Evolutionary conservation across 306 rosid species (phyloP).

Genomic region (Rosa multiflora): DNA sequence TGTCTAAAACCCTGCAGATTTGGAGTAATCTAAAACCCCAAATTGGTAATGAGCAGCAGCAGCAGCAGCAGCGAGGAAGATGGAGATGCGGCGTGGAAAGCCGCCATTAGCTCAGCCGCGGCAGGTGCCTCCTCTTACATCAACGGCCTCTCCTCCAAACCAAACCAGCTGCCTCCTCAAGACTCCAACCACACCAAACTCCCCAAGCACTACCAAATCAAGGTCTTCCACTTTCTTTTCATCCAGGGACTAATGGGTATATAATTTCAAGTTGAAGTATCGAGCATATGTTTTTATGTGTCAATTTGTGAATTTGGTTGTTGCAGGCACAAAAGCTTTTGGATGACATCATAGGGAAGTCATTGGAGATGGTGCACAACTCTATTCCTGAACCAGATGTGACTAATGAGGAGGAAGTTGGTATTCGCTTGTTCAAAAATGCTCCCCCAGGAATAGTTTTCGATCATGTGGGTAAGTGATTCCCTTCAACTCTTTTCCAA

Average conservation of each 20-base stretch:
- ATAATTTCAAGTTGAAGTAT: not conserved
- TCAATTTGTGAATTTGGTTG: conserved; percentile 4
- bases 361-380: conserved; percentile 59
- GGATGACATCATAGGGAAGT: conserved; percentile 61
- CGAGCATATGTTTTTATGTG: not conserved
- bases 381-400: conserved; percentile 23
- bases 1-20: conserved; percentile 2
- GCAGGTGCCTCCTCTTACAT: conserved; percentile 34
- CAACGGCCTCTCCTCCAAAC: conserved; percentile 35
- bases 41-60: conserved; percentile 42
- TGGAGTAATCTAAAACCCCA: not conserved
- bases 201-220: conserved; percentile 75
- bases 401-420: conserved; percentile 48
- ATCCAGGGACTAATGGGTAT: not conserved
- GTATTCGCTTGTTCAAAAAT: conserved; percentile 77
- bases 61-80: conserved; percentile 84
- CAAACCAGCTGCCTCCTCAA: not conserved
- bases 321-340: conserved; percentile 78
- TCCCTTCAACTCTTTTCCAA: conserved; percentile 18
- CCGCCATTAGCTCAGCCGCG: conserved; percentile 71
- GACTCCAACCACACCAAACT: conserved; percentile 34
- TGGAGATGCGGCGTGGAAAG: conserved; percentile 76
- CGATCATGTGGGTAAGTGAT: conserved; percentile 59
- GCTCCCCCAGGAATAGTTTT: conserved; percentile 69
- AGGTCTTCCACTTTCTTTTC: conserved; percentile 43